A percentile compares a stretch with the other conserved stretches of the same genome.
These are phyloP conservation scores for Psilocybe azurescens DNA, from an alignment of 768 basidiomycete genomes.

Conservation along the genomic window DNA sequence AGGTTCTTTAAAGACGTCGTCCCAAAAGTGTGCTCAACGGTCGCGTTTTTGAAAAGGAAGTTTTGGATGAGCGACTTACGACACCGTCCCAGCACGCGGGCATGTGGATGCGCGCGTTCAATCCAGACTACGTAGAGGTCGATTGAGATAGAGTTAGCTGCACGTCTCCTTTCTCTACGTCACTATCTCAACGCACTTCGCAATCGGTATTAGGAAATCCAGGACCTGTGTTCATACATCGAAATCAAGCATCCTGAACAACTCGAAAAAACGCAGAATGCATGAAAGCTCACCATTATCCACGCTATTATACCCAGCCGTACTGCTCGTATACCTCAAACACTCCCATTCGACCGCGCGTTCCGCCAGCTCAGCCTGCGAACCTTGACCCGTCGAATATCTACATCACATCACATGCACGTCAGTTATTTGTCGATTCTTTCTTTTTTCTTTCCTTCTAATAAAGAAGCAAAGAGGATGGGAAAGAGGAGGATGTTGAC, in stretches of 20 bases:
- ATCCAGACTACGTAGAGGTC: conserved; percentile 25
- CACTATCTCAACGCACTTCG: conserved; percentile 31
- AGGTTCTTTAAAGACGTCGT: conserved; percentile 33
- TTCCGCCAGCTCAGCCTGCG: conserved; percentile 45
- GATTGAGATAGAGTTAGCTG: neutral
- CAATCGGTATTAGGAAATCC: conserved; percentile 51
- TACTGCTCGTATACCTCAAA: conserved; percentile 38
- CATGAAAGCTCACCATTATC: conserved; percentile 12
- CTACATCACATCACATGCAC: conserved; percentile 15
- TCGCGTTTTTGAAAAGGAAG: too few relatives aligned
- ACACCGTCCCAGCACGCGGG: conserved; percentile 47
- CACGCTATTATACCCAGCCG: conserved; percentile 33
- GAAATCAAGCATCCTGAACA: too few relatives aligned
- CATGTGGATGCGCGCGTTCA: conserved; percentile 45
- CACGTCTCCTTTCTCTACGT: too few relatives aligned
- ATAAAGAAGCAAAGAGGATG: neutral
- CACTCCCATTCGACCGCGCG: conserved; percentile 46
- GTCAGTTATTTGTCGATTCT: too few relatives aligned
- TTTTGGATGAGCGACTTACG: conserved; percentile 24
- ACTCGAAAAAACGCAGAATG: neutral
- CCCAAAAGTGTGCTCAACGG: too few relatives aligned
- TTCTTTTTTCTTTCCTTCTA: neutral
- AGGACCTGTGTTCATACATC: conserved; percentile 20
- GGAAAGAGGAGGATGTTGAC: neutral
- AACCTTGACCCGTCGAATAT: conserved; percentile 34